Percentiles rank a stretch among this genome's conserved stretches.
Evolutionary conservation across 768 basidiomycete species (phyloP).

Genomic region (Boletus coccyginus): DNA sequence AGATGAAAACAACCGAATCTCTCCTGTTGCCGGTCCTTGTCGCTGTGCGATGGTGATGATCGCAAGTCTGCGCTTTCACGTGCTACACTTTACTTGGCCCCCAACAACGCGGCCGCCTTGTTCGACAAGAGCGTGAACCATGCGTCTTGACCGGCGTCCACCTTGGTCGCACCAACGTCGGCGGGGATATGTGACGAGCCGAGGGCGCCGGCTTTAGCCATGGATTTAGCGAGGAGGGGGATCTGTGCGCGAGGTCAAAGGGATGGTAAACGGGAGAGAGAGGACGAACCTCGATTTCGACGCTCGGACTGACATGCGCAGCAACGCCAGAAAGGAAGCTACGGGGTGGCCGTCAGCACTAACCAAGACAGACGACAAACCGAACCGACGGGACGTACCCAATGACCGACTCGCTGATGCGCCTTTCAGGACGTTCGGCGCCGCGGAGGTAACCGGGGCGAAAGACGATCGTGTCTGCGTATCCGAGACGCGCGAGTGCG

Average conservation of each 20-base stretch:
- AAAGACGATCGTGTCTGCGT: slow-evolving; percentile 68
- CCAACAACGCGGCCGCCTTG: slow-evolving; percentile 45
- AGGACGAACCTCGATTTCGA: slow-evolving; percentile 45
- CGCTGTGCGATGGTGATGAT: too few relatives aligned
- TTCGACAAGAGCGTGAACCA: slow-evolving; percentile 59
- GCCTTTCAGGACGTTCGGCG: slow-evolving; percentile 40
- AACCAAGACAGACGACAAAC: too few relatives aligned
- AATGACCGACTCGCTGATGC: slow-evolving; percentile 40
- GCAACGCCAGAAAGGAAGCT: slow-evolving; percentile 39
- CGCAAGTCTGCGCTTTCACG: too few relatives aligned
- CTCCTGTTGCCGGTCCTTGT: too few relatives aligned
- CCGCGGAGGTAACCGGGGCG: slow-evolving; percentile 57
- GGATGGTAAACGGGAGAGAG: too few relatives aligned
- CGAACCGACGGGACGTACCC: too few relatives aligned
- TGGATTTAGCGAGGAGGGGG: slow-evolving; percentile 50
- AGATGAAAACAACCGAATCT: too few relatives aligned
- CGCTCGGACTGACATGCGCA: slow-evolving; percentile 36
- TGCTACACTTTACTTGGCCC: slow-evolving; percentile 3
- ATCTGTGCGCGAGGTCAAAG: slow-evolving; percentile 36
- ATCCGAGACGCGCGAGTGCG: slow-evolving; percentile 63
- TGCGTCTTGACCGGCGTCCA: slow-evolving; percentile 31
- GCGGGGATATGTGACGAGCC: slow-evolving; percentile 51
- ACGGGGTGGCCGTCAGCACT: too few relatives aligned
- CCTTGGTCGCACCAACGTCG: slow-evolving; percentile 40
- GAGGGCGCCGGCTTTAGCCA: slow-evolving; percentile 50